Conservation (phyloP, 2,329 filamentous ascomycete species). For the Zymoseptoria ardabiliae region DNA sequence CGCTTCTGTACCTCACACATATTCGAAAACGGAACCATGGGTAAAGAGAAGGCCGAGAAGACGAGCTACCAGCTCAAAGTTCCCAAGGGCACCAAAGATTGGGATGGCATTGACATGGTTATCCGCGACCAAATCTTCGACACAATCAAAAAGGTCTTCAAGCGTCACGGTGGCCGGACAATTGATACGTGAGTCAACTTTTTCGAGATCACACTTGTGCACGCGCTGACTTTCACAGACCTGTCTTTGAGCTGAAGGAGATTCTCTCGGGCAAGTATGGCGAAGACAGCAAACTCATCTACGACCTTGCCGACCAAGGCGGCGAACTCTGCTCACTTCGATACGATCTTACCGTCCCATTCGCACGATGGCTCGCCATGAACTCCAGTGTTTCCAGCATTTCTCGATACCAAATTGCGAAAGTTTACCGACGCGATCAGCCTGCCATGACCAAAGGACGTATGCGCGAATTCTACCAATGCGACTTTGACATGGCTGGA, state of each 20-base stretch:
- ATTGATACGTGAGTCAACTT: conserved; percentile 58
- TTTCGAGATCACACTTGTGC: background rate
- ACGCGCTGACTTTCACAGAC: conserved; percentile 29
- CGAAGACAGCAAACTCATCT: conserved; percentile 87
- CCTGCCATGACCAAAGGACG: conserved; percentile 83
- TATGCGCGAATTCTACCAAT: conserved; percentile 96
- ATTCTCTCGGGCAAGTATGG: conserved; percentile 86
- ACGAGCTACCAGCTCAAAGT: conserved; percentile 63
- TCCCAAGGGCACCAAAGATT: conserved; percentile 87
- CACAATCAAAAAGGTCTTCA: conserved; percentile 71
- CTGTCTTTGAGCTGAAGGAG: conserved; percentile 79
- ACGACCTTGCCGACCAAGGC: conserved; percentile 80
- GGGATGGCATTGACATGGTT: conserved; percentile 69
- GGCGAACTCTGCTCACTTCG: conserved; percentile 77
- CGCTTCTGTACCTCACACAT: background rate
- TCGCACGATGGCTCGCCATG: conserved; percentile 89
- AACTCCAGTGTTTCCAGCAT: conserved; percentile 74
- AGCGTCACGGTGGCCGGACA: conserved; percentile 71
- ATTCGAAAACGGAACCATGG: conserved; percentile 28
- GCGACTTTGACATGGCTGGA: conserved; percentile 92
- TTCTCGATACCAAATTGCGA: conserved; percentile 92
- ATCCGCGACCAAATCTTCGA: conserved; percentile 74
- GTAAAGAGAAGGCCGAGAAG: conserved; percentile 37
- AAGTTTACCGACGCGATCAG: conserved; percentile 77
- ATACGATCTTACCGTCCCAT: conserved; percentile 83